Conservation (phyloP, 495 filamentous ascomycete genomes). For the Aspergillus wentii region DNA sequence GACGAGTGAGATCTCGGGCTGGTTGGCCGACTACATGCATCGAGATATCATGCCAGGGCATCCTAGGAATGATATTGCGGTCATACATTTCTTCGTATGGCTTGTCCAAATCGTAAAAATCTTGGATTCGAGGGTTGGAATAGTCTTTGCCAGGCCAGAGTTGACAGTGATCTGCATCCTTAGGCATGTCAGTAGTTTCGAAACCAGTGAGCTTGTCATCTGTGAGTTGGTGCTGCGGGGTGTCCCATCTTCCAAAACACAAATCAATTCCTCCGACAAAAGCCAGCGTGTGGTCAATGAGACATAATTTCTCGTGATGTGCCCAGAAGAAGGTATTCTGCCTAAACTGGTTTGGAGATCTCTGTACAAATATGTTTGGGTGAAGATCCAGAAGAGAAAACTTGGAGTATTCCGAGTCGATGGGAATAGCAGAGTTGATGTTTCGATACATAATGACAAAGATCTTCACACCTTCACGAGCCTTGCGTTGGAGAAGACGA, state of each 20-base stretch:
- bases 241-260: constrained; percentile 97
- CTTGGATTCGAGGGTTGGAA: constrained; percentile 89
- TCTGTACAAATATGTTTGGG: constrained; percentile 91
- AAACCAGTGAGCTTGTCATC: constrained; percentile 97
- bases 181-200: constrained; percentile 67
- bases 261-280: constrained; percentile 97
- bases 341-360: constrained; percentile 94
- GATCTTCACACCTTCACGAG: constrained; percentile 91
- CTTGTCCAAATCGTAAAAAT: constrained; percentile 90
- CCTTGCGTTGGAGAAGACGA: constrained; percentile 89
- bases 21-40: constrained; percentile 99
- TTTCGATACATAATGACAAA: constrained; percentile 99
- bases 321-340: constrained; percentile 99
- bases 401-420: constrained; percentile 98
- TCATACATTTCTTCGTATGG: constrained; percentile 99
- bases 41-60: constrained; percentile 98
- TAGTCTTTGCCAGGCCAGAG: constrained; percentile 99
- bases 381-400: constrained; percentile 95
- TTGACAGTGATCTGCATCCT: constrained; percentile 92
- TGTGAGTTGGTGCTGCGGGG: constrained; percentile 80
- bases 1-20: constrained; percentile 86
- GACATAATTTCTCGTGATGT: constrained; percentile 94
- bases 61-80: constrained; percentile 75
- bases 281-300: constrained; percentile 93
- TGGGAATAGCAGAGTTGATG: constrained; percentile 95